Evolutionary conservation across 257 asterid genomes (phyloP), one percentile per base, ranked within the genome.

Genomic region (Solanum infundibuliforme): DNA sequence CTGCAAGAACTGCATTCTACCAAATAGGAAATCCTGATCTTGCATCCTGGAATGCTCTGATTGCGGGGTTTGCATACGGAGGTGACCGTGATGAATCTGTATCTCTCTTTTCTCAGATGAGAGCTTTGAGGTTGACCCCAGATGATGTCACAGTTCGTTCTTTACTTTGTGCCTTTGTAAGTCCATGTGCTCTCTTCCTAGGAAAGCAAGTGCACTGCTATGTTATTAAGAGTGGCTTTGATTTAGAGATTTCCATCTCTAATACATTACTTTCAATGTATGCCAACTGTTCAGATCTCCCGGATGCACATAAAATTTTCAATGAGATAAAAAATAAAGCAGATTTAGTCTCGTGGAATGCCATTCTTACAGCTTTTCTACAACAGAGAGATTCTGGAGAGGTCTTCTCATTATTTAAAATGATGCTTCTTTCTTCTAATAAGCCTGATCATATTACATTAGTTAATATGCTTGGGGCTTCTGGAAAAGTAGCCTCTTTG

Each of bases 341-440:
- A 35, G 98, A 95, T 92, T 82, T 91, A 58, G 96, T 95, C 89
- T 92, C 98, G n/a, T 95, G 98, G 98, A 95, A 93, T 84, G 93
- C 93, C 86, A 91, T 95, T 86, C 90, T 94, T 71, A 91, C 95
- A 9, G 92, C 88, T 87, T 93, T 89, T 86, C 34, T 93, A 92
- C 93, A 93, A 69, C 92, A 90, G 87, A 84, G 92, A 62, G 92
- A 72, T 76, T 83, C 91, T 35, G 90, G 87, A 82, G 92, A 93
- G 82, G 94, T 90, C 91, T 90, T 94, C 89, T 89, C 90, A 5
- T 86, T 95, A 52, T 92, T 94, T 86, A 93, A 86, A 87, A 90
- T 18, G 86, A 93, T 94, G 96, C 86, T 92, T 87, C 79, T 88
- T 34, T 89, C 89, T 88, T 92, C 90, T 48, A 87, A 86, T 87